These are phyloP conservation scores for Chaetomium olivaceum DNA, from an alignment of 2,329 filamentous ascomycete species.

Conservation along the genomic window DNA sequence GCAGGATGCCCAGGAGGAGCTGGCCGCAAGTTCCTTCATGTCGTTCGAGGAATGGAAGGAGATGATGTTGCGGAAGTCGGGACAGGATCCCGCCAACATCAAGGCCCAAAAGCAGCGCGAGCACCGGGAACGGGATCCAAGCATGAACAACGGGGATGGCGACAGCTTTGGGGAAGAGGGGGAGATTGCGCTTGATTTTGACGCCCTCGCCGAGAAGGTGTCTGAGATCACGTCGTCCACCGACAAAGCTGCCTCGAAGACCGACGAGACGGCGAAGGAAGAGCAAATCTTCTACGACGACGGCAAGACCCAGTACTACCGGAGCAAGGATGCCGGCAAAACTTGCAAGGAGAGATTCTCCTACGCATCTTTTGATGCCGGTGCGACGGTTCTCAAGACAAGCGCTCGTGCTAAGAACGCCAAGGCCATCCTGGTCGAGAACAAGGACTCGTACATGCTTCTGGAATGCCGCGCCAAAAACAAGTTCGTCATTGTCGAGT, in stretches of 20 bases:
- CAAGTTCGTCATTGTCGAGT: constrained; percentile 92
- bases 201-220: constrained; percentile 49
- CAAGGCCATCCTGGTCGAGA: constrained; percentile 87
- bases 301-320: constrained; percentile 55
- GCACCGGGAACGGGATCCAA: constrained; percentile 50
- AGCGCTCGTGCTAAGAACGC: constrained; percentile 84
- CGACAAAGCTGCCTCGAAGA: constrained; percentile 31
- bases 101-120: constrained; percentile 61
- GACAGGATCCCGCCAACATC: constrained; percentile 70
- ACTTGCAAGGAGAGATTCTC: constrained; percentile 98
- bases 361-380: constrained; percentile 95
- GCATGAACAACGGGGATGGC: constrained; percentile 65
- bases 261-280: constrained; percentile 37
- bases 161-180: constrained; percentile 83
- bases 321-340: constrained; percentile 91
- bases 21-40: constrained; percentile 69
- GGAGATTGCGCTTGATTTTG: constrained; percentile 69
- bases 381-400: constrained; percentile 88
- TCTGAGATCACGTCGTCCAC: constrained; percentile 44
- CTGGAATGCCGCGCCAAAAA: constrained; percentile 83
- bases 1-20: constrained; percentile 61
- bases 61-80: constrained; percentile 82
- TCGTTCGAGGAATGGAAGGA: constrained; percentile 99
- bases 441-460: constrained; percentile 98
- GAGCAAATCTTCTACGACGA: constrained; percentile 51